Evolutionary conservation across 106 monocot species (phyloP), one percentile per base, ranked within the genome.

Genomic region (Apostasia ramifera): DNA sequence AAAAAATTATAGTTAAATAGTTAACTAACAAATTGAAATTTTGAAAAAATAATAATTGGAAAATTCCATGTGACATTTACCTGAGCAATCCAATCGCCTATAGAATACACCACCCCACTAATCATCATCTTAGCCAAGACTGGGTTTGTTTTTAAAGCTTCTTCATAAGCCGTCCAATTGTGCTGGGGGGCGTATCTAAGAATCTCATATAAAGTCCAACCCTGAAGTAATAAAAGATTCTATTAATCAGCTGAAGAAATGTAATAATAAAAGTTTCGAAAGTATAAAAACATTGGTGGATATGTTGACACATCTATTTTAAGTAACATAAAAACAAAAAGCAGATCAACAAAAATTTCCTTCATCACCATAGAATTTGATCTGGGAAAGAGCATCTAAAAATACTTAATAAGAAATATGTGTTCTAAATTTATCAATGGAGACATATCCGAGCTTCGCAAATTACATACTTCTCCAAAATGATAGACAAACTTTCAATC

Each of bases 71-170:
- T 62, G 8, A n/a, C 44, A 68, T 69, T 47, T 59, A 88, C 95
- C 92, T 95, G 95, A 6, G 95, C 91, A 71, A 95, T 95, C 95
- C 95, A 95, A 62, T 95, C 95, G 15, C 95, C 95, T 48, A 95
- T 9, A 56, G 92, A 91, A 67, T 95, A 95, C 51, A 95, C 95
- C 6, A 89, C 77, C 13, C 95, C 95, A 72, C 95, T 95, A 45
- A 95, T 95, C 95, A 95, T 82, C 95, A 95, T 95, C 76, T 95
- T 95, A 40, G 95, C 86, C 2, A 95, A 79, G 65, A 95, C 91
- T 60, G 95, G 95, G 58, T 95, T 95, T 71, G 83, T 79, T 74
- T 82, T 92, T 71, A 95, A 69, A 69, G 88, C 95, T 63, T 95
- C 95, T 68, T 95, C 95, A 70, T 95, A 95, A 26, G 95, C 95